Evolutionary conservation across 805 yeast genomes (phyloP).

Genomic region (Lipomyces oligophaga): DNA sequence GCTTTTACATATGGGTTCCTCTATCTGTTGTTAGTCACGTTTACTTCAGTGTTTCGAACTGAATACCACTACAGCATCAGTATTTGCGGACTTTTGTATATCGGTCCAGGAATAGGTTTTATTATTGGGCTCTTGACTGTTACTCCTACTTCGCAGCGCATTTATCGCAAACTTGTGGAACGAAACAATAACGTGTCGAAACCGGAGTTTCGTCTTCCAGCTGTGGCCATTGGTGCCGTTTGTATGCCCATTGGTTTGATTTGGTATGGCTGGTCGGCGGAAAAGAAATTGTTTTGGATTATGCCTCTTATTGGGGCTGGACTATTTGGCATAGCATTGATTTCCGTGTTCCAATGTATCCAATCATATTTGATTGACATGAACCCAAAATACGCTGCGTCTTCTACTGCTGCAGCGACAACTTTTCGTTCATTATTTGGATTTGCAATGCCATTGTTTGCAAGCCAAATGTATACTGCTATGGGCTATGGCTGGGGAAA

Average conservation of each 20-base stretch:
- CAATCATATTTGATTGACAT: conserved; percentile 64
- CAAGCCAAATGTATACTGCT: conserved; percentile 72
- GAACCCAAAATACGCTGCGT: conserved; percentile 67
- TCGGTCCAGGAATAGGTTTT: conserved; percentile 72
- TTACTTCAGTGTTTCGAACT: conserved; percentile 61
- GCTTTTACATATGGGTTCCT: conserved; percentile 42
- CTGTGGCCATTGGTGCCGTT: conserved; percentile 49
- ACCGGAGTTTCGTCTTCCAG: conserved; percentile 60
- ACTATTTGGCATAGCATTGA: conserved; percentile 56
- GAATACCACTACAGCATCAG: conserved; percentile 61
- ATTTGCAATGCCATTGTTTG: conserved; percentile 80
- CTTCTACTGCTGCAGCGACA: conserved; percentile 74
- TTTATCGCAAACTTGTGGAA: conserved; percentile 40
- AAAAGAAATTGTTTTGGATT: conserved; percentile 53
- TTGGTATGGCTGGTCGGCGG: conserved; percentile 70
- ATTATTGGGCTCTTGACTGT: conserved; percentile 52
- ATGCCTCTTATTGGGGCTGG: conserved; percentile 60
- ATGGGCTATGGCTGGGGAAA: conserved; percentile 79
- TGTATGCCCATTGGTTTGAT: conserved; percentile 57
- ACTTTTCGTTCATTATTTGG: conserved; percentile 64
- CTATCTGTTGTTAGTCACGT: conserved; percentile 67
- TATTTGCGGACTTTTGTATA: conserved; percentile 67
- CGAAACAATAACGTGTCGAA: conserved; percentile 52
- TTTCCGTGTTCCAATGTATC: conserved; percentile 64
- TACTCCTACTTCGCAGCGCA: conserved; percentile 48